phyloP scores from a whole-genome alignment of 495 filamentous ascomycete genomes.

The Clohesyomyces aquaticus region DNA sequence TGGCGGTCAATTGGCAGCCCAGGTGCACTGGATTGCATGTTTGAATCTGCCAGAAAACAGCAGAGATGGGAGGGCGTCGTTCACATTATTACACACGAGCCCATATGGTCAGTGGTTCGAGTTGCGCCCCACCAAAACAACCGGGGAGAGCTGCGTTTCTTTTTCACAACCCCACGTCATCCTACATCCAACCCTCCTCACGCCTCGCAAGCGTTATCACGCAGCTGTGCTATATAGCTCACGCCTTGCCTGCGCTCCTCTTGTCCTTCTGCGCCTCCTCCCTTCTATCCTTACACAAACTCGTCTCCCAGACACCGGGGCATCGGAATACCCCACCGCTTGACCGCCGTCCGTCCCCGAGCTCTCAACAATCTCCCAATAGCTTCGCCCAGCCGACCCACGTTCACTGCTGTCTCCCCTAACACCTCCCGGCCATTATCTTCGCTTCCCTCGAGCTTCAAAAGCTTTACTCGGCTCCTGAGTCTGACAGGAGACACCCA shows the following conservation, averaged over 20 bases:
- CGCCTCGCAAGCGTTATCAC: background rate
- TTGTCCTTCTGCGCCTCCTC: background rate
- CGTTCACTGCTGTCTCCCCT: too few relatives aligned
- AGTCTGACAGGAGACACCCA: background rate
- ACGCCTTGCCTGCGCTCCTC: background rate
- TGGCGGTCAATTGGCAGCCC: background rate
- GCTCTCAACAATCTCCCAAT: background rate
- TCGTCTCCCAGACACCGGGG: background rate
- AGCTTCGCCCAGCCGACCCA: too few relatives aligned
- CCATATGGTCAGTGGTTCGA: background rate
- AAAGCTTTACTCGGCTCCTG: background rate
- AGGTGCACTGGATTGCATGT: too few relatives aligned
- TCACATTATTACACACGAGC: background rate
- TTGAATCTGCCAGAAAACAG: background rate
- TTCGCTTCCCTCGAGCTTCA: background rate
- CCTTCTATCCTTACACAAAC: background rate
- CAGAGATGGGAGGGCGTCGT: background rate
- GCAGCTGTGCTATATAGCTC: background rate
- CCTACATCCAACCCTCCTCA: background rate
- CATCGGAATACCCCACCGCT: background rate
- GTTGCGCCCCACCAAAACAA: background rate
- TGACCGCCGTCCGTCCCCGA: background rate
- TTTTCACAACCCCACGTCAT: background rate
- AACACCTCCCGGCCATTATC: background rate
- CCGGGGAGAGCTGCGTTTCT: background rate